Conservation (phyloP, 768 basidiomycete species). For the Tylopilus sp. region DNA sequence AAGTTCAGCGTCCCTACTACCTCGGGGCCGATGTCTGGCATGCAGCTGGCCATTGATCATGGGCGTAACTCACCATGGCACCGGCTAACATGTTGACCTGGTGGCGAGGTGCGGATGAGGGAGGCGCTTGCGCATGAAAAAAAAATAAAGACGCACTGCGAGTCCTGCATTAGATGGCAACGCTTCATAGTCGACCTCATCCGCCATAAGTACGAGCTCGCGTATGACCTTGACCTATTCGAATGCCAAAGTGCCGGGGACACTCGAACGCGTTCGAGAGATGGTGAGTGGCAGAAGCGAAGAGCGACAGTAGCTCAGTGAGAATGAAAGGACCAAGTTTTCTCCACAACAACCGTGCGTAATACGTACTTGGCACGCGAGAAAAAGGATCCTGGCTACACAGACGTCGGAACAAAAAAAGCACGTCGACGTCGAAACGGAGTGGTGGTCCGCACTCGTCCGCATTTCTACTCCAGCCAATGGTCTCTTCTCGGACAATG, state of each 20-base stretch:
- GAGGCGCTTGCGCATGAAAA: conserved; percentile 11
- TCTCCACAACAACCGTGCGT: background rate
- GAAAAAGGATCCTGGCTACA: background rate
- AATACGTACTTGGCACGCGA: conserved; percentile 2
- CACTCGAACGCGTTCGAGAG: conserved; percentile 3
- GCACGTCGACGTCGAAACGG: conserved; percentile 1
- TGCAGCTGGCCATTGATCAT: background rate
- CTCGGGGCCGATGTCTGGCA: background rate
- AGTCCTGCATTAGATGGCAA: conserved; percentile 77
- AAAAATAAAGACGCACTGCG: conserved; percentile 44
- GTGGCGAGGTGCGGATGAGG: conserved; percentile 9
- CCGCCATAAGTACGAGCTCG: conserved; percentile 31
- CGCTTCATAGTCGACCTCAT: conserved; percentile 60
- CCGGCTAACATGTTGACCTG: conserved; percentile 98
- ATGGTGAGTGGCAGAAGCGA: background rate
- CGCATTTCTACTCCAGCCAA: background rate
- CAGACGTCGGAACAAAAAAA: conserved; percentile 7
- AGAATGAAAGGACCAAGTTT: conserved; percentile 7
- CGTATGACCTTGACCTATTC: conserved; percentile 4
- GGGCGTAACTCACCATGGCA: conserved; percentile 67
- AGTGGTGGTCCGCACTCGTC: background rate
- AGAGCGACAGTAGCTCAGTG: background rate
- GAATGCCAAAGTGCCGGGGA: conserved; percentile 4
- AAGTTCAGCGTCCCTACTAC: conserved; percentile 13
- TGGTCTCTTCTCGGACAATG: background rate